Percentiles rank a stretch among this genome's conserved stretches.
These are phyloP conservation scores for Magnusiomyces magnusii DNA, from an alignment of 1,139 yeast species.

Conservation along the genomic window DNA sequence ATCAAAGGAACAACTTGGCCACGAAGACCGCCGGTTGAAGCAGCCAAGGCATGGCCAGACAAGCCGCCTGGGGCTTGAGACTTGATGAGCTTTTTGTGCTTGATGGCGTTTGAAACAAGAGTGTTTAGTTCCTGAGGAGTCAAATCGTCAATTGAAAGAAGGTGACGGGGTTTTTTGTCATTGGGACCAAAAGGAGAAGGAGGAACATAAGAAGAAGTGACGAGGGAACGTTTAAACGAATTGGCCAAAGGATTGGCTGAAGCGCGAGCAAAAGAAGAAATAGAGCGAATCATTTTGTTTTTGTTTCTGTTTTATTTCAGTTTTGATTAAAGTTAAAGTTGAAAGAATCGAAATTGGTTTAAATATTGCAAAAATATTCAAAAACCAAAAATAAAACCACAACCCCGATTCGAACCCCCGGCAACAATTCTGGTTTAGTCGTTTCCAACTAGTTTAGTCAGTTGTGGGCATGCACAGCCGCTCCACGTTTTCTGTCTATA, in stretches of 20 bases:
- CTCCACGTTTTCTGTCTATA: too few relatives aligned
- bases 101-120: constrained; percentile 43
- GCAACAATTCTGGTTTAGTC: too few relatives aligned
- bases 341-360: background rate
- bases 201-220: constrained; percentile 11
- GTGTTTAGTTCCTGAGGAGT: constrained; percentile 58
- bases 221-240: constrained; percentile 4
- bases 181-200: constrained; percentile 8
- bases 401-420: background rate
- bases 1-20: constrained; percentile 81
- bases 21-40: constrained; percentile 37
- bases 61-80: constrained; percentile 3
- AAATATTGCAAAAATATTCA: background rate
- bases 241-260: background rate
- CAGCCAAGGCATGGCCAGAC: constrained; percentile 18
- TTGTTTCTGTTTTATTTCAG: background rate
- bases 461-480: too few relatives aligned
- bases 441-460: too few relatives aligned
- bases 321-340: background rate
- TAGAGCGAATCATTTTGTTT: background rate
- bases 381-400: background rate
- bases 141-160: constrained; percentile 71
- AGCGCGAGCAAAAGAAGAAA: constrained; percentile 1
- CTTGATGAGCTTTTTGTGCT: constrained; percentile 27
- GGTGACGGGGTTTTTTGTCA: constrained; percentile 45